A percentile compares a stretch with the other conserved stretches of the same genome.
phyloP scores from a whole-genome alignment of 1,284 basidiomycete genomes.

The Ustilago crameri region DNA sequence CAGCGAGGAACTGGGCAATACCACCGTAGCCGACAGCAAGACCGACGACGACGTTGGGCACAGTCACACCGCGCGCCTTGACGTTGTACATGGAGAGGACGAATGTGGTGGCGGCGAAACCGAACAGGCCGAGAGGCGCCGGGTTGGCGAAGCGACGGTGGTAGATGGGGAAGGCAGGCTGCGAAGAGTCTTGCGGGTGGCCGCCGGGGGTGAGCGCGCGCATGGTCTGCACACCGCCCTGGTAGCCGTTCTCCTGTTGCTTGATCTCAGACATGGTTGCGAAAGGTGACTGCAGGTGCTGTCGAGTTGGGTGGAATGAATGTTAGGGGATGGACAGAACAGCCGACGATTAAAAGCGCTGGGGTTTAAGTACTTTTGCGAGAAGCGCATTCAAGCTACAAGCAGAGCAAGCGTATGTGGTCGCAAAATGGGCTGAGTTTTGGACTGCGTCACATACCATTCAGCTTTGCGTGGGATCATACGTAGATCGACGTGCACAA shows the following conservation, averaged over 20 bases:
- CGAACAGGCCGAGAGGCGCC: slow-evolving; percentile 71
- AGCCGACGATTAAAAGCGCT: neutral
- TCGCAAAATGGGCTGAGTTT: neutral
- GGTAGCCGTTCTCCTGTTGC: slow-evolving; percentile 52
- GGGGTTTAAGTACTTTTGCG: neutral
- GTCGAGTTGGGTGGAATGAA: neutral
- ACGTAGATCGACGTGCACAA: too few species aligned
- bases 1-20: slow-evolving; percentile 75
- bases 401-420: too few species aligned
- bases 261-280: slow-evolving; percentile 47
- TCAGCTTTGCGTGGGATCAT: too few species aligned
- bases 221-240: slow-evolving; percentile 40
- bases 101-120: slow-evolving; percentile 71
- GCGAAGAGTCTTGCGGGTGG: slow-evolving; percentile 69
- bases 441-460: neutral
- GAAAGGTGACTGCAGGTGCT: neutral
- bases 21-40: slow-evolving; percentile 74
- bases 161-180: slow-evolving; percentile 67
- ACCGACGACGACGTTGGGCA: slow-evolving; percentile 56
- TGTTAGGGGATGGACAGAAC: too few species aligned
- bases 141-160: slow-evolving; percentile 72
- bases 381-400: too few species aligned
- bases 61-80: slow-evolving; percentile 59
- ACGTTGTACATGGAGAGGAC: slow-evolving; percentile 70
- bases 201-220: slow-evolving; percentile 69